Conservation (phyloP, 805 yeast genomes). For the Metschnikowia drakensbergensis region DNA sequence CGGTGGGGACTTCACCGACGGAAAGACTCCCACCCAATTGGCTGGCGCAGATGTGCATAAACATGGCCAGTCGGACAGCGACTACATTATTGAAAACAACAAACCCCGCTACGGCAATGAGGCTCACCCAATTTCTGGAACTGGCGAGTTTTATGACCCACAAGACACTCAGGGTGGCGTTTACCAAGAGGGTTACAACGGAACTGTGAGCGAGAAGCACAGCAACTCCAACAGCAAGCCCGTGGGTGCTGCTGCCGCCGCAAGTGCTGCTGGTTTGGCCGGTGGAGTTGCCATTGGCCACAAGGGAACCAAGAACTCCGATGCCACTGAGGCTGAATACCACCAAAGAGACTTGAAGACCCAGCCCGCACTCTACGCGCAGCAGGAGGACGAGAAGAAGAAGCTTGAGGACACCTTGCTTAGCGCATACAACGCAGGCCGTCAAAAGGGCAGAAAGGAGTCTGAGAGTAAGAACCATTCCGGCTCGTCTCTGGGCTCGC, state of each 20-base stretch:
- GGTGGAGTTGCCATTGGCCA: conserved; percentile 15
- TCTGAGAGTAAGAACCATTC: conserved; percentile 1
- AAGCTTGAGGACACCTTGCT: conserved; percentile 13
- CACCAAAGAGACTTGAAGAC: conserved; percentile 21
- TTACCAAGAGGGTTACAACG: conserved; percentile 12
- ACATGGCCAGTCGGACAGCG: not conserved
- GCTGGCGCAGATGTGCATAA: not conserved
- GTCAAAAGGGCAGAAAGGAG: conserved; percentile 12
- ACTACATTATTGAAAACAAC: conserved; percentile 19
- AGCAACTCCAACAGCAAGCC: conserved; percentile 2
- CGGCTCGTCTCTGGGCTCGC: conserved; percentile 9
- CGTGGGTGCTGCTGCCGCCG: conserved; percentile 12
- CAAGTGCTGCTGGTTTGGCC: conserved; percentile 11
- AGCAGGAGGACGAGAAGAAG: conserved; percentile 14
- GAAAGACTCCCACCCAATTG: conserved; percentile 29
- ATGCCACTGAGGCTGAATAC: conserved; percentile 24
- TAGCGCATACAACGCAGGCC: conserved; percentile 19
- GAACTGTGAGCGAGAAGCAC: not conserved
- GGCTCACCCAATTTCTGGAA: conserved; percentile 26
- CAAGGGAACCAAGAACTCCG: conserved; percentile 16
- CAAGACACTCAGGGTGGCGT: conserved; percentile 36
- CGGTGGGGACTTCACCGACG: conserved; percentile 34
- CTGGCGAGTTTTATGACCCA: conserved; percentile 34
- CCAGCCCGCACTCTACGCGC: conserved; percentile 20
- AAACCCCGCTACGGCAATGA: conserved; percentile 29